Percentiles rank a stretch among this genome's conserved stretches.
Evolutionary conservation across 1,284 basidiomycete species (phyloP).

Genomic region (Cutaneotrichosporon mucoides): DNA sequence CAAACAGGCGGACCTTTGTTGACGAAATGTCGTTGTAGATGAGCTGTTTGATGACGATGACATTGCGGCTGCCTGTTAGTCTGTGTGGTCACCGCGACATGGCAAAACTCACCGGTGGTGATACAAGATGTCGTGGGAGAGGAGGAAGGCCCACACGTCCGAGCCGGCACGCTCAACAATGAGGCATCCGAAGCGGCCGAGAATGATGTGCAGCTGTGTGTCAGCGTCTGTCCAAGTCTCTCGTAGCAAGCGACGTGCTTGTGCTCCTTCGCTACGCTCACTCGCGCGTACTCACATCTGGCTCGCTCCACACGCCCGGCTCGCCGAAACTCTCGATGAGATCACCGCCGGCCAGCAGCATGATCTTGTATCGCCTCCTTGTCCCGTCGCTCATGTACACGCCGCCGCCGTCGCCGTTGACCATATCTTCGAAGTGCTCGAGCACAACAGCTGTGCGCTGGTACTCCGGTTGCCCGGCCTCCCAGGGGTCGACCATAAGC

Average conservation of each 20-base stretch:
- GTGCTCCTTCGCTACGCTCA: neutral
- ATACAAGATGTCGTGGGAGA: slow-evolving; percentile 57
- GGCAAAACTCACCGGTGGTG: slow-evolving; percentile 46
- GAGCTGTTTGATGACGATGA: slow-evolving; percentile 89
- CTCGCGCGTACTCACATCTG: slow-evolving; percentile 63
- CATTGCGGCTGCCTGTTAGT: slow-evolving; percentile 59
- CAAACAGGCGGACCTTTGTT: slow-evolving; percentile 85
- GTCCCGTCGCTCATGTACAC: slow-evolving; percentile 43
- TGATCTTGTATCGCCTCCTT: slow-evolving; percentile 58
- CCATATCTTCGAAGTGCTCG: slow-evolving; percentile 90
- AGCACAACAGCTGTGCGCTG: slow-evolving; percentile 93
- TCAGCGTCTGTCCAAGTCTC: neutral
- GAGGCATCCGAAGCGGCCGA: slow-evolving; percentile 88
- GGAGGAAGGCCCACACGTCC: slow-evolving; percentile 66
- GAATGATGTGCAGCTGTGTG: slow-evolving; percentile 82
- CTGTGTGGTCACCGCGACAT: no score
- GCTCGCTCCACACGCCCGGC: slow-evolving; percentile 88
- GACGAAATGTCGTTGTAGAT: slow-evolving; percentile 99
- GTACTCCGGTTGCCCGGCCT: slow-evolving; percentile 83
- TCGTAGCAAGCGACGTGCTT: neutral
- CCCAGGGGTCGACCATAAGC: slow-evolving; percentile 93
- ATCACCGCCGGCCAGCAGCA: slow-evolving; percentile 85
- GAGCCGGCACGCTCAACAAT: slow-evolving; percentile 95
- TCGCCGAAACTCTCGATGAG: slow-evolving; percentile 83
- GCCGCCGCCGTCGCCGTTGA: slow-evolving; percentile 72